phyloP scores from a whole-genome alignment of 192 early-diverging fungal genomes.

The Mortierella claussenii region DNA sequence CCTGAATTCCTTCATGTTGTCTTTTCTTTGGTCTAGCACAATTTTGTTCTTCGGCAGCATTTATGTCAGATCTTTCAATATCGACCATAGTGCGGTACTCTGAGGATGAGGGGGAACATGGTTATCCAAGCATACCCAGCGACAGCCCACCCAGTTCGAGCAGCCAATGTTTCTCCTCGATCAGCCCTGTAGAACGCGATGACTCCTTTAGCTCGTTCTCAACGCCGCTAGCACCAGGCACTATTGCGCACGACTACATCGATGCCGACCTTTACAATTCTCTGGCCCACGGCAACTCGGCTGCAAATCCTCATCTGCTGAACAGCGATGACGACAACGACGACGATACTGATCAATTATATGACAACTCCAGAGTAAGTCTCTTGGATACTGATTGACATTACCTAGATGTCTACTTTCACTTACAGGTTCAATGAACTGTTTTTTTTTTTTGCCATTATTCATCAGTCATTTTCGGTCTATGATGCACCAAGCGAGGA shows the following conservation, averaged over 20 bases:
- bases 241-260: constrained; percentile 11
- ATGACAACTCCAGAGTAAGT: constrained; percentile 7
- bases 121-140: constrained; percentile 12
- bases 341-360: too few species aligned
- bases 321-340: constrained; percentile 28
- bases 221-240: neutral
- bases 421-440: too few species aligned
- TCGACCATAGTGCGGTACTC: neutral
- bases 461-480: constrained; percentile 16
- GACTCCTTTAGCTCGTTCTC: neutral
- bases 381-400: too few species aligned
- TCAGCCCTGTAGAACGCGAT: constrained; percentile 12
- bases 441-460: neutral
- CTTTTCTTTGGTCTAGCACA: constrained; percentile 23
- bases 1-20: too few species aligned
- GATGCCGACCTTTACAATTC: constrained; percentile 1
- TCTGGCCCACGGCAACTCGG: neutral
- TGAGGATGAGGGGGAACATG: constrained; percentile 5
- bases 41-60: constrained; percentile 19
- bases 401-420: too few species aligned
- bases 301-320: constrained; percentile 7
- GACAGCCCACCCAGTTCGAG: constrained; percentile 14
- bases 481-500: constrained; percentile 31
- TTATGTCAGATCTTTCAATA: neutral
- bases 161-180: constrained; percentile 21